These are phyloP conservation scores for Verticillium nonalfalfae DNA, from an alignment of 2,329 filamentous ascomycete species.

Conservation along the genomic window DNA sequence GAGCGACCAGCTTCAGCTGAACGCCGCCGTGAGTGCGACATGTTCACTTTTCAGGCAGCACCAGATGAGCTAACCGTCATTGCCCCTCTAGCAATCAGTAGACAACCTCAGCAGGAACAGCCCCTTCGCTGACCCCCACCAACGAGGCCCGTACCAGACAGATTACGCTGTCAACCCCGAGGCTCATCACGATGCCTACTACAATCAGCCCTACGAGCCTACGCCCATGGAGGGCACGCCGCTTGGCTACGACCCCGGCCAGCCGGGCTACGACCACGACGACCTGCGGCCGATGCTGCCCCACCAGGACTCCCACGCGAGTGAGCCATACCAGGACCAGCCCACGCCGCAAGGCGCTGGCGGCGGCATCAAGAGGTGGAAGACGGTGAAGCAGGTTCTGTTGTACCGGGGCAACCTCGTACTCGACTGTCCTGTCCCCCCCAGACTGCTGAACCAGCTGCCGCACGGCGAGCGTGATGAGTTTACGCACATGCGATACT, in stretches of 20 bases:
- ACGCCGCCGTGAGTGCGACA: constrained; percentile 66
- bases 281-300: constrained; percentile 72
- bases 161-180: constrained; percentile 78
- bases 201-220: constrained; percentile 75
- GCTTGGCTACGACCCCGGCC: constrained; percentile 48
- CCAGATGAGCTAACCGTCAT: neutral
- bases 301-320: constrained; percentile 45
- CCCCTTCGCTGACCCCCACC: constrained; percentile 37
- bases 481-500: constrained; percentile 87
- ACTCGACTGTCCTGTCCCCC: constrained; percentile 91
- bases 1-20: constrained; percentile 72
- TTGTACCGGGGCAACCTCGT: constrained; percentile 95
- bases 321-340: constrained; percentile 39
- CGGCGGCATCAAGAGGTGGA: constrained; percentile 77
- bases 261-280: constrained; percentile 58
- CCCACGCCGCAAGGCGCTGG: constrained; percentile 27
- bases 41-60: neutral
- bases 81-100: constrained; percentile 38
- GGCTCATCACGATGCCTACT: constrained; percentile 82
- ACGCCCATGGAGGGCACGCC: constrained; percentile 47
- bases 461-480: constrained; percentile 90
- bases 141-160: constrained; percentile 39
- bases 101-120: constrained; percentile 36
- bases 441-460: constrained; percentile 78
- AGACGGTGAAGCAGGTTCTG: constrained; percentile 98